Evolutionary conservation across 768 basidiomycete species (phyloP), one percentile per base, ranked within the genome.

Genomic region (Amanita thiersii): DNA sequence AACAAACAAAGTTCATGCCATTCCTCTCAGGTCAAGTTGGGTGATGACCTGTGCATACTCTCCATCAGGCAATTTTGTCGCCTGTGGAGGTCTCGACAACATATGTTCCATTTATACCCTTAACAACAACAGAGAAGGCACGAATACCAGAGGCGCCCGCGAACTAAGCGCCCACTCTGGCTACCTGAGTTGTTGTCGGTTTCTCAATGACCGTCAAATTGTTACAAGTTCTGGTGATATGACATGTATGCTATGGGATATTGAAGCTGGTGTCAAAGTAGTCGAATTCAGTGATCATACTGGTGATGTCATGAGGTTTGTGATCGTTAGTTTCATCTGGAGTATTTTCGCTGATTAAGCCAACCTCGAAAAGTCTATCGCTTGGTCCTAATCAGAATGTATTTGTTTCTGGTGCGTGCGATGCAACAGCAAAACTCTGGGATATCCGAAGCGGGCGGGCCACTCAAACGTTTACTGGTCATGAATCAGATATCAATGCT

Each of bases 231-330:
- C 93, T 24, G 94, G 94, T 41, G 94, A 99, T 60, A 99, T 99
- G 94, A 96, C 94, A 23, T 99, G 94, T 62, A 98, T 99, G 93
- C 75, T 98, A 20, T 99, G 96, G 94, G 94, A 99, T 63, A 90
- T 99, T 46, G 94, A 99, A 63, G 90, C 91, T 18, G 96, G 94
- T 50, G 91, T 94, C 1, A 72, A 94, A 48, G 86, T 93, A n/a
- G 86, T 94, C 53, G 96, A 98, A 66, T 99, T 99, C 63, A 96
- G 88, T 57, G 94, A 99, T 63, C 94, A 99, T 59, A 97, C 96
- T 11, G 94, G 96, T 31, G 94, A 99, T 68, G 94, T 99, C 46
- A 99, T 99, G 94, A 97, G 92, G 94, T 94, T 56, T 53, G 73
- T 58, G 18, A 30, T n/a, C 21, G 43, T 30, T 21, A 9, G 38